Percentiles rank a stretch among this genome's conserved stretches.
Evolutionary conservation across 345 rosid species (phyloP).

Genomic region (Syzygium jambos): DNA sequence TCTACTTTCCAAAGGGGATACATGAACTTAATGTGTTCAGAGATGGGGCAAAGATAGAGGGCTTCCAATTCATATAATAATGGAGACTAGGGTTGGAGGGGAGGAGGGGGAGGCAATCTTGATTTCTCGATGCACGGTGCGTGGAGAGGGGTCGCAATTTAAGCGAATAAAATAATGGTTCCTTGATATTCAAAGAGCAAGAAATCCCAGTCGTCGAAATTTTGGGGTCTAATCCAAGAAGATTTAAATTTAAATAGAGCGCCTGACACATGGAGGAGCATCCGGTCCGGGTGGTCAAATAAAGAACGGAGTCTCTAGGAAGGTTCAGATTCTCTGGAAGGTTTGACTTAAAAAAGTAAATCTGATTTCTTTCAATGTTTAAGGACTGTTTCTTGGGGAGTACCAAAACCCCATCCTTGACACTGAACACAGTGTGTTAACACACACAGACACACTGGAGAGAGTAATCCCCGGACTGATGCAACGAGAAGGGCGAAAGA

Average conservation of each 20-base stretch:
- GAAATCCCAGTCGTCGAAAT: constrained; percentile 62
- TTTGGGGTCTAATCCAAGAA: constrained; percentile 20
- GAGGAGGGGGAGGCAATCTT: constrained; percentile 4
- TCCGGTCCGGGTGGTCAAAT: constrained; percentile 17
- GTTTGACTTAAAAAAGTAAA: not conserved
- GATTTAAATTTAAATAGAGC: constrained; percentile 8
- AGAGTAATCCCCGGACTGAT: constrained; percentile 24
- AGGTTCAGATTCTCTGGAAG: constrained; percentile 34
- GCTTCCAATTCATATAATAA: constrained; percentile 45
- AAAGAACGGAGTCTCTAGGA: constrained; percentile 23
- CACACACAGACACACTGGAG: not conserved
- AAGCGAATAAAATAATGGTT: not conserved
- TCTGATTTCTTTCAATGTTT: not conserved
- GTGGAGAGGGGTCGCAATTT: no score
- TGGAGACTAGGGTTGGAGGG: not conserved
- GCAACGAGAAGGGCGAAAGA: not conserved
- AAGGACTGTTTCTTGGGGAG: not conserved
- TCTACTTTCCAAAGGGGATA: constrained; percentile 5
- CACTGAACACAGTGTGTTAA: constrained; percentile 15
- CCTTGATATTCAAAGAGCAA: constrained; percentile 4
- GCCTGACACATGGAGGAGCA: constrained; percentile 44
- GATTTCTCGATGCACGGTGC: constrained; percentile 9
- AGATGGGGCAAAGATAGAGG: constrained; percentile 31
- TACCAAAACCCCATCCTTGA: constrained; percentile 4
- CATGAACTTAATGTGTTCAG: constrained; percentile 52